A percentile compares a stretch with the other conserved stretches of the same genome.
Conservation (phyloP, 2,329 filamentous ascomycete genomes). For the Sporothrix pallida region DNA sequence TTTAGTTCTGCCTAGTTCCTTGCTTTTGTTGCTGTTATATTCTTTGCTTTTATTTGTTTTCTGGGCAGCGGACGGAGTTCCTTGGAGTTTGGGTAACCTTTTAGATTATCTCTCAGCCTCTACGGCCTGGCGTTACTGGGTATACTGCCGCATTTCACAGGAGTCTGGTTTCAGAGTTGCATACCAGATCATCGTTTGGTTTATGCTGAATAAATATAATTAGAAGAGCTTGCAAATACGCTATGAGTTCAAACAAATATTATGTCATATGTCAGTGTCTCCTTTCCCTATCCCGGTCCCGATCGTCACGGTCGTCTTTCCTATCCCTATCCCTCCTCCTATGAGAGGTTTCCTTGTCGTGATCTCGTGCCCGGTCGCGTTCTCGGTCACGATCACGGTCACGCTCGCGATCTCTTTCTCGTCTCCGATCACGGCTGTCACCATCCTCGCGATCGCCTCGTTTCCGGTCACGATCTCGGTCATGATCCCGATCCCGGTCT, state of each 20-base stretch:
- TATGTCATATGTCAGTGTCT: not conserved
- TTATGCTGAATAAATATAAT: not conserved
- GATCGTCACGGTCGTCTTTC: slow-evolving; percentile 16
- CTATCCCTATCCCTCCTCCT: slow-evolving; percentile 31
- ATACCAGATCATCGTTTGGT: not conserved
- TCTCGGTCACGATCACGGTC: slow-evolving; percentile 32
- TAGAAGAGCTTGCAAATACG: not conserved
- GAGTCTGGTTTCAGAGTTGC: not conserved
- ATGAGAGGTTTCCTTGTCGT: slow-evolving; percentile 27
- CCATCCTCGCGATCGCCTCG: slow-evolving; percentile 37
- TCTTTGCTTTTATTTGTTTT: not conserved
- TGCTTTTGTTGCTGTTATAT: too few species aligned
- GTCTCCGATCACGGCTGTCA: slow-evolving; percentile 38
- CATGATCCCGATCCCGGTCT: slow-evolving; percentile 36
- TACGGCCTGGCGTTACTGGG: slow-evolving; percentile 7
- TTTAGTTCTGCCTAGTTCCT: not conserved
- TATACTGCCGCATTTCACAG: slow-evolving; percentile 9
- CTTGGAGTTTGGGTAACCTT: not conserved
- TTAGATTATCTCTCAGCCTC: not conserved
- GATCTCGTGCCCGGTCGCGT: slow-evolving; percentile 17
- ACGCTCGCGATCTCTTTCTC: slow-evolving; percentile 36
- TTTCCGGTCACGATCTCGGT: slow-evolving; percentile 39
- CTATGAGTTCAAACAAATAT: not conserved
- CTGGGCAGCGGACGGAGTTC: not conserved
- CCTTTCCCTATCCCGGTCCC: not conserved